Percentiles rank a stretch among this genome's conserved stretches.
Conservation (phyloP, 129 eudicot genomes). For the Rutidosis leptorrhynchoides region DNA sequence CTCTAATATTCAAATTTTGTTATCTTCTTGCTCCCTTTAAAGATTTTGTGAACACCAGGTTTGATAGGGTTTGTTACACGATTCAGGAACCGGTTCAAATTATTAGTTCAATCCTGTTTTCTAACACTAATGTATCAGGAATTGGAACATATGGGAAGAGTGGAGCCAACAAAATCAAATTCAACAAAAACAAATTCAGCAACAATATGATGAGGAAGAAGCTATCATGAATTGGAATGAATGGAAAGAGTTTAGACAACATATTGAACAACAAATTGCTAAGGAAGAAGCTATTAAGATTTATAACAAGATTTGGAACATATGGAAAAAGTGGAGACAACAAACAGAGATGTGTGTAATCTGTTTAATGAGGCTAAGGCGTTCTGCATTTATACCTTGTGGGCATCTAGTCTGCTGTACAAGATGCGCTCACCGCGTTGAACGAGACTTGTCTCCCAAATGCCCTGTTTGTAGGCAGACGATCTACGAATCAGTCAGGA, state of each 20-base stretch:
- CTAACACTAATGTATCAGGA: constrained; percentile 65
- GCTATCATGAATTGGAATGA: too few relatives aligned
- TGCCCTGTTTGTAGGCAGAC: constrained; percentile 89
- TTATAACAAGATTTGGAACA: too few relatives aligned
- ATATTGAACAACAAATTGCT: too few relatives aligned
- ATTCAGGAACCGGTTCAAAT: too few relatives aligned
- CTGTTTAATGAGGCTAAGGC: constrained; percentile 63
- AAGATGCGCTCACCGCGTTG: constrained; percentile 67
- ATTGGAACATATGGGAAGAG: constrained; percentile 68
- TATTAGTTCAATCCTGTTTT: too few relatives aligned
- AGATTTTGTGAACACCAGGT: too few relatives aligned
- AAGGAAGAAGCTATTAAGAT: too few relatives aligned
- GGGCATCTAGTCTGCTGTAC: constrained; percentile 89
- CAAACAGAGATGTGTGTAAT: constrained; percentile 79
- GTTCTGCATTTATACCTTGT: constrained; percentile 87
- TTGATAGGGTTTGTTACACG: too few relatives aligned
- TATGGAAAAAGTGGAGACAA: constrained; percentile 23
- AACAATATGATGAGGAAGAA: constrained; percentile 34
- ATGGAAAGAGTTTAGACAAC: too few relatives aligned
- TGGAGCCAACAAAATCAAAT: constrained; percentile 54
- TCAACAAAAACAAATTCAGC: too few relatives aligned
- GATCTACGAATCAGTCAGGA: constrained; percentile 62
- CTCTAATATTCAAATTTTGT: too few relatives aligned
- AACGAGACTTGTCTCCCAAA: constrained; percentile 65
- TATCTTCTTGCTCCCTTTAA: too few relatives aligned